Base-by-base conservation (phyloP, 2,329 filamentous ascomycete species). In the Pestalotiopsis sp. region DNA sequence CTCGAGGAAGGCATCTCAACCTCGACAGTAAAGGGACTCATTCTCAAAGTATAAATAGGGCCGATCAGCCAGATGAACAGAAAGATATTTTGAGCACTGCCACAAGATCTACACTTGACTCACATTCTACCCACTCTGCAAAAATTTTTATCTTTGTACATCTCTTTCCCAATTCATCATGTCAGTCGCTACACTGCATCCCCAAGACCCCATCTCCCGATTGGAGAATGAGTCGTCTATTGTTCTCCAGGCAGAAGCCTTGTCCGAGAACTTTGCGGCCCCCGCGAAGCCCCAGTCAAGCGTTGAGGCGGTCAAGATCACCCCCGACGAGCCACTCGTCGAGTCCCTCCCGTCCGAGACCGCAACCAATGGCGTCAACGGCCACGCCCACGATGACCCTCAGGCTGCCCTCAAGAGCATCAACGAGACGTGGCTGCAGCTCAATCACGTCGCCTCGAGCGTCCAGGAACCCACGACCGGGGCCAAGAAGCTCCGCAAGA, bases 401-500 rank as follows among this genome's bases (percentile, higher is more conserved):
- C 38, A 62, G 59, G 59, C 31, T 31, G 59, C 59, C 17, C n/a
- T 39, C 39, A 64, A 36, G 12, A 20, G 23, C 20, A 45, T 23
- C 23, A n/a, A 45, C 17, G 31, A 25, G 20, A 58, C 41, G 13
- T 58, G 52, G 64, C 70, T 74, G 5, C 67, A 69, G 31, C 75
- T 78, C 13, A 71, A 70, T 52, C 61, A 71, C 27, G 68, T 77
- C 11, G 58, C 70, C 23, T 70, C 75, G 13, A 71, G 69, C 12
- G 62, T 77, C 25, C 61, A 60, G 23, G 72, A 75, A 68, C 76
- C 76, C 17, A 68, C 71, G 59, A 76, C 76, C 13, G 76, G 76
- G 20, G 76, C 76, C n/a, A 78, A 76, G 72, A 77, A 76, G 71
- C 73, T 78, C 25, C 71, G 76, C 13, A 76, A 75, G 70, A 77